Evolutionary conservation across 1,139 yeast genomes (phyloP).

Genomic region (Nadsonia commutata): DNA sequence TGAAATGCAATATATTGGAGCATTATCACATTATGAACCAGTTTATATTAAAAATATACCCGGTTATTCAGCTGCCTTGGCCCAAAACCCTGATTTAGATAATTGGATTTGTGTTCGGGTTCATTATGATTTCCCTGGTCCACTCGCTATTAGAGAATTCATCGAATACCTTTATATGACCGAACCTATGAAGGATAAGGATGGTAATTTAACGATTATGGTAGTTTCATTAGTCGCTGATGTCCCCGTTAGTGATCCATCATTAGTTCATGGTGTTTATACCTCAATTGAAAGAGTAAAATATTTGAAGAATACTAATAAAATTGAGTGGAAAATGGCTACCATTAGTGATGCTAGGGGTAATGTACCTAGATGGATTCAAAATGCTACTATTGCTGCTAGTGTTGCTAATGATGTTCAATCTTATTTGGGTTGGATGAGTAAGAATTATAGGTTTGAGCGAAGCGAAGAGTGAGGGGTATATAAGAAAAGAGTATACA

Average conservation of each 20-base stretch:
- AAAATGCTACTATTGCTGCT: slow-evolving; percentile 37
- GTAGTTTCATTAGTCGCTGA: neutral
- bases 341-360: slow-evolving; percentile 57
- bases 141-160: neutral
- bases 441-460: too few species aligned
- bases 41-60: neutral
- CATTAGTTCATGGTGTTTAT: slow-evolving; percentile 39
- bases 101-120: neutral
- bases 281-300: slow-evolving; percentile 44
- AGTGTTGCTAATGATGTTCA: slow-evolving; percentile 60
- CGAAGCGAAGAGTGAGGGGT: too few species aligned
- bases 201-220: neutral
- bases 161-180: neutral
- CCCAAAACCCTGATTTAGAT: neutral
- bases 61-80: neutral
- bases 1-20: neutral
- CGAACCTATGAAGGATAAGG: neutral
- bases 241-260: neutral
- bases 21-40: neutral
- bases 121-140: neutral
- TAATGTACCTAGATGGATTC: slow-evolving; percentile 46
- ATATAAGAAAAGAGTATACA: too few species aligned
- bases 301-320: slow-evolving; percentile 25
- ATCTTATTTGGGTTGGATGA: slow-evolving; percentile 37
- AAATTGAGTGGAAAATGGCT: slow-evolving; percentile 49